Evolutionary conservation across 768 basidiomycete species (phyloP), one percentile per base, ranked within the genome.

Genomic region (Podaxis pistillaris): DNA sequence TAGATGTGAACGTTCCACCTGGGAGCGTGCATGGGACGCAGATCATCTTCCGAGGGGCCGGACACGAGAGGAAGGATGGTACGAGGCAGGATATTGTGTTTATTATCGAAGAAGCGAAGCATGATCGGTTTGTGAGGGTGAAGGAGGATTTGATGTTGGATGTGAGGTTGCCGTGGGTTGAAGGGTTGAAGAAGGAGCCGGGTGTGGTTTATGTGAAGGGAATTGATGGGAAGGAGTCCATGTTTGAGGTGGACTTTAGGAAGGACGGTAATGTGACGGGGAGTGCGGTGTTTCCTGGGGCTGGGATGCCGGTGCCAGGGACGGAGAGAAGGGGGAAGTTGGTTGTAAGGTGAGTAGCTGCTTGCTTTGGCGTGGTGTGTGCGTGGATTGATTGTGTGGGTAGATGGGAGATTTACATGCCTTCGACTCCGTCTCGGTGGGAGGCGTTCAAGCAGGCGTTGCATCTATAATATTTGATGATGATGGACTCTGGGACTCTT

Each of bases 21-120:
- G 87, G 88, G 6, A 88, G 84, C 72, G 81, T 79, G 57, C 74
- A 76, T 22, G 87, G 87, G 4, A 87, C 87, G 24, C 79, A 80
- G 63, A 83, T 90, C 40, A 71, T 83, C 49, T 88, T 86, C 63
- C 79, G 81, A 47, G 77, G 80, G 15, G 82, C 83, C 5, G 89
- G 89, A 17, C 86, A 89, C 74, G 86, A 90, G 67, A 77, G 83
- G 62, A 75, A 76, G 64, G 80, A 82, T 62, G 83, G 84, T 17
- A 72, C 76, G 15, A 81, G 82, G 59, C 87, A 90, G 67, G 87
- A 90, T 60, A 80, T 90, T 58, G 81, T 86, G 22, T 90, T 90
- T 67, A 73, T 89, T 51, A 76, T 90, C 26, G 84, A 87, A 66
- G 83, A 88, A 68, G 73, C 78, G 28, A 78, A 80, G 52, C 86